Evolutionary conservation across 495 filamentous ascomycete species (phyloP).

Genomic region (Penicillium ucsense): DNA sequence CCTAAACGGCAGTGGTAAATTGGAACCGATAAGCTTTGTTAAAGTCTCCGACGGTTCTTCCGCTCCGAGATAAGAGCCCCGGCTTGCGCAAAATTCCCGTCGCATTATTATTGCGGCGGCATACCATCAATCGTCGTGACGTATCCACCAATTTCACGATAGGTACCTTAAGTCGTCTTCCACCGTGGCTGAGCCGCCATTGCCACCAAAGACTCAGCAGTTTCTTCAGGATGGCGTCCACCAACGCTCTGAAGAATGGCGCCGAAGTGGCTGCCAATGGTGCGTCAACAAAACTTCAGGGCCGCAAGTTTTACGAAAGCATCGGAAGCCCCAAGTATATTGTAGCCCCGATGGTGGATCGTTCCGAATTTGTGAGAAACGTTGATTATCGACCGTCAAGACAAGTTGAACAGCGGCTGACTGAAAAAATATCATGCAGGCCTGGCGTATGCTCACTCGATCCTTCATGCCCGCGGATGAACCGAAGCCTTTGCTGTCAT

Average conservation of each 20-base stretch:
- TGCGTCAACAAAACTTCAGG: conserved; percentile 54
- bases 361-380: conserved; percentile 82
- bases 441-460: conserved; percentile 89
- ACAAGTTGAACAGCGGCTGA: no score
- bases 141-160: conserved; percentile 16
- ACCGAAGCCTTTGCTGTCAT: conserved; percentile 56
- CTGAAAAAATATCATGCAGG: conserved; percentile 35
- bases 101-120: not conserved
- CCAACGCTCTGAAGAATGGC: conserved; percentile 10
- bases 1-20: no score
- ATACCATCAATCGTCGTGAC: no score
- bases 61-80: conserved; percentile 16
- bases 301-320: conserved; percentile 85
- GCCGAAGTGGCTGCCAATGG: conserved; percentile 10
- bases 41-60: conserved; percentile 17
- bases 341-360: conserved; percentile 95
- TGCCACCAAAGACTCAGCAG: conserved; percentile 2
- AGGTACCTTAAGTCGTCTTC: conserved; percentile 17
- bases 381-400: not conserved
- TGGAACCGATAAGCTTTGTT: conserved; percentile 16
- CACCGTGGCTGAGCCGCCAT: conserved; percentile 23
- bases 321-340: conserved; percentile 84
- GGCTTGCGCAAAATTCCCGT: conserved; percentile 13
- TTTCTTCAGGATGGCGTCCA: conserved; percentile 21
- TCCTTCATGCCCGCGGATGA: conserved; percentile 67